Base-by-base conservation (phyloP, 2,329 filamentous ascomycete species). In the Stemphylium beticola region DNA sequence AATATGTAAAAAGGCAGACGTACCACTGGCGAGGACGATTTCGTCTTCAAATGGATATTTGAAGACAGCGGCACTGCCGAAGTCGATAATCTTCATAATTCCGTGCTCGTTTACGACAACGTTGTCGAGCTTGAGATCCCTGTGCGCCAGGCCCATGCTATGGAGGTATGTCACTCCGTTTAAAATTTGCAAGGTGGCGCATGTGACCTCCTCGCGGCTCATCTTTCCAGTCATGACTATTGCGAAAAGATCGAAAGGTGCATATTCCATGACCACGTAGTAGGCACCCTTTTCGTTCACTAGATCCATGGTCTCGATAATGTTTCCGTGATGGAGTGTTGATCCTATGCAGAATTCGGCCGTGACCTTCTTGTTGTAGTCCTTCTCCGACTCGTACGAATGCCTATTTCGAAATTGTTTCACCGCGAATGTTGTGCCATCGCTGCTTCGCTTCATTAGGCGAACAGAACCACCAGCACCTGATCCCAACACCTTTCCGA, bases 221-320 rank as follows among this genome's bases (percentile, higher is more conserved):
- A 99, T 99, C 77, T 92, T 96, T 32, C 95, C 95, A 0, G 95
- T 98, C 95, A 99, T 99, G 63, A 99, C 95, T 61, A 96, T 96
- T 11, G 95, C 95, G 73, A 99, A 99, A 26, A 99, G 83, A 74
- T 99, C 95, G 70, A 83, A 99, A 0, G 95, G 95, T 10, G 93
- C 95, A 71, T 96, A 99, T 73, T 99, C 95, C 95, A 99, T 99
- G 37, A 99, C 95, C 71, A 98, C 93, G 69, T 92, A 99, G 92
- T 95, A 99, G 61, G 89, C 92, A 45, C 86, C 87, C 76, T 93
- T 95, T 77, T 99, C 95, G 64, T 96, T 91, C 10, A 99, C 86
- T 60, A 99, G 96, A 75, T 99, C 95, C 62, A 99, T 84, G 1
- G 95, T 98, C 76, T 99, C 95, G 67, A 99, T 98, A 65, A 99